phyloP scores from a whole-genome alignment of 1,139 yeast genomes.

The Wickerhamomyces sp. region DNA sequence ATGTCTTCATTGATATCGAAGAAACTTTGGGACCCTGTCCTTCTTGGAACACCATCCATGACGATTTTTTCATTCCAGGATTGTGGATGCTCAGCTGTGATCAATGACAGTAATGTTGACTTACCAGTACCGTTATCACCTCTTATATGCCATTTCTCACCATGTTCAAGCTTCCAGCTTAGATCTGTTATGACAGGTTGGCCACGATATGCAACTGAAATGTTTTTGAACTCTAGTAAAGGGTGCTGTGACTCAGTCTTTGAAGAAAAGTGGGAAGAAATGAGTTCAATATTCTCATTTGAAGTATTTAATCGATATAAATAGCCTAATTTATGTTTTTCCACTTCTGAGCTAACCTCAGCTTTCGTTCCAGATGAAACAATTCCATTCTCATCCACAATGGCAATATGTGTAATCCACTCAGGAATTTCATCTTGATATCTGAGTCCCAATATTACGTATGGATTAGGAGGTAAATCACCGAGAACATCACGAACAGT shows the following conservation, averaged over 20 bases:
- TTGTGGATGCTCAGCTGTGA: conserved; percentile 96
- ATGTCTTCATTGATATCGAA: conserved; percentile 75
- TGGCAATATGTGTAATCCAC: conserved; percentile 73
- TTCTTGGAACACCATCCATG: conserved; percentile 62
- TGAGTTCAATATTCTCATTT: conserved; percentile 18
- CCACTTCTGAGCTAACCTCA: conserved; percentile 30
- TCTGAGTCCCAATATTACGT: conserved; percentile 68
- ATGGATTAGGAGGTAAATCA: conserved; percentile 32
- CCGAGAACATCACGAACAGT: conserved; percentile 51
- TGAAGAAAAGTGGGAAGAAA: conserved; percentile 15
- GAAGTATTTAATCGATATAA: conserved; percentile 16
- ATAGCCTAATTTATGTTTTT: conserved; percentile 25
- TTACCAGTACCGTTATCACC: conserved; percentile 95
- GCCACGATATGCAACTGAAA: conserved; percentile 65
- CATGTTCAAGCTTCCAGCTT: conserved; percentile 60
- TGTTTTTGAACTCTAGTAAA: conserved; percentile 55
- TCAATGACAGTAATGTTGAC: conserved; percentile 74
- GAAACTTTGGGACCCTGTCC: conserved; percentile 71
- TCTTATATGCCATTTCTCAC: conserved; percentile 82
- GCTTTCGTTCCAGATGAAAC: conserved; percentile 41
- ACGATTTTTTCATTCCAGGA: conserved; percentile 76
- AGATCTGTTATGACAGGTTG: conserved; percentile 54
- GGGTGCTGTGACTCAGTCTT: conserved; percentile 16
- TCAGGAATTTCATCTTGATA: conserved; percentile 69
- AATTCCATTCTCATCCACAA: conserved; percentile 53